Percentiles rank a stretch among this genome's conserved stretches.
phyloP scores from a whole-genome alignment of 495 filamentous ascomycete genomes.

The Penicillium steckii region DNA sequence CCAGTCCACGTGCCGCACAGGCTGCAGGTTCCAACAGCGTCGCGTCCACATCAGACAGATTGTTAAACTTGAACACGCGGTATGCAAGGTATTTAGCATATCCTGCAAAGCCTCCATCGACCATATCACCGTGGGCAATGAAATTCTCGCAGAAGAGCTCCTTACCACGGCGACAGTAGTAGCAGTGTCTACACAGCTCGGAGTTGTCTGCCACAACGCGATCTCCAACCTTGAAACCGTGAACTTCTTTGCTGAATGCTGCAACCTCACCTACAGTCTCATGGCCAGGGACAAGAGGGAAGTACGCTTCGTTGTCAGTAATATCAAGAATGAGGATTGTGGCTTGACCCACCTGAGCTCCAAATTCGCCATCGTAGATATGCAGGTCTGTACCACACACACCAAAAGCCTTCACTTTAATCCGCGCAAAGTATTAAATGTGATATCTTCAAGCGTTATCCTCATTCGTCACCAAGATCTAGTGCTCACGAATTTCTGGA shows the following conservation, averaged over 20 bases:
- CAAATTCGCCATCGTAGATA: conserved; percentile 65
- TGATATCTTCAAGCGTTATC: not conserved
- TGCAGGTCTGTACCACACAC: conserved; percentile 67
- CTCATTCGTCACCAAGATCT: conserved; percentile 59
- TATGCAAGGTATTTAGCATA: conserved; percentile 59
- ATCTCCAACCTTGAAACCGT: conserved; percentile 63
- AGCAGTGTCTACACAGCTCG: conserved; percentile 69
- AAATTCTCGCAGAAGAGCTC: conserved; percentile 71
- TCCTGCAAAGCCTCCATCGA: conserved; percentile 71
- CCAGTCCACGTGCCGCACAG: conserved; percentile 67
- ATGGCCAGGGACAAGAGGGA: conserved; percentile 56
- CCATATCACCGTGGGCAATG: conserved; percentile 60
- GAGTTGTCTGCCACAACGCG: conserved; percentile 56
- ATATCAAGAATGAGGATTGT: too few species aligned
- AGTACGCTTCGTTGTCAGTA: conserved; percentile 28
- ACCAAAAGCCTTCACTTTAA: conserved; percentile 63
- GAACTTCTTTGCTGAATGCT: conserved; percentile 56
- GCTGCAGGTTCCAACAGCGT: conserved; percentile 72
- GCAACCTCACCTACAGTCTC: conserved; percentile 54
- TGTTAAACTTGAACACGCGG: conserved; percentile 69
- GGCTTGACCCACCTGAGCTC: conserved; percentile 49
- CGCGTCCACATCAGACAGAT: conserved; percentile 68
- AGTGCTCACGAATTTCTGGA: conserved; percentile 56
- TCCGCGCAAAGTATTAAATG: conserved; percentile 15
- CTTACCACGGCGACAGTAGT: conserved; percentile 70